phyloP scores from a whole-genome alignment of 208 protist genomes.

The Herpetomonas tarakana region DNA sequence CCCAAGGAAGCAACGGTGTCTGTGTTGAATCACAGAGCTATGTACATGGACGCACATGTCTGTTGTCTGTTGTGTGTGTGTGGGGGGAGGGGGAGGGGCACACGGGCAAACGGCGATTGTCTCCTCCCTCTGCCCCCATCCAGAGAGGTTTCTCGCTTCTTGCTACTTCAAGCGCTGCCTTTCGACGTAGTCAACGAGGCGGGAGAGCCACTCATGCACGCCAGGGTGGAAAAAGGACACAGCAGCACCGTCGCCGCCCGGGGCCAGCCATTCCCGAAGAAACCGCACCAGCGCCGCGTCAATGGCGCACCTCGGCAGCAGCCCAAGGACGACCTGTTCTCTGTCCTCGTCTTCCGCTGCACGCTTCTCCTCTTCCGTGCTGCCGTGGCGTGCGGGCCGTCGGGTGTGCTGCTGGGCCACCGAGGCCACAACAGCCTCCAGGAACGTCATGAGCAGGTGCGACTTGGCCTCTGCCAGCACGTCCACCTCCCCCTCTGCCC shows the following conservation, averaged over 20 bases:
- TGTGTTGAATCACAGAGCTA: no score
- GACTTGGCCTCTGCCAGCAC: constrained; percentile 68
- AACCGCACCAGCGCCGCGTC: constrained; percentile 46
- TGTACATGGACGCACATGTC: no score
- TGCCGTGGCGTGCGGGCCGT: no score
- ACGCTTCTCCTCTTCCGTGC: no score
- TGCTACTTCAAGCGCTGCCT: constrained; percentile 15
- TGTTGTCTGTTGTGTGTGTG: no score
- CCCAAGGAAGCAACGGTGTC: no score
- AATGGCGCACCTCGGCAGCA: constrained; percentile 61
- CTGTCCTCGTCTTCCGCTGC: constrained; percentile 53
- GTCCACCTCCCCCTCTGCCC: constrained; percentile 13
- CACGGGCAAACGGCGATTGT: no score
- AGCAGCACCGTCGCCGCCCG: background rate
- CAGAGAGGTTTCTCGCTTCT: no score
- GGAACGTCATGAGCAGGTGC: constrained; percentile 52
- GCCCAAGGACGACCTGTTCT: constrained; percentile 43
- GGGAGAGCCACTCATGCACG: constrained; percentile 74
- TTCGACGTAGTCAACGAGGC: constrained; percentile 43
- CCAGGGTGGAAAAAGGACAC: constrained; percentile 50
- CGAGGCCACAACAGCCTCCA: constrained; percentile 50
- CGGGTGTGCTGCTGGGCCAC: no score
- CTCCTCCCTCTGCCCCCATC: no score
- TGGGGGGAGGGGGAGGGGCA: no score
- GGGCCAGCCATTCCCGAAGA: constrained; percentile 36